A percentile compares a stretch with the other conserved stretches of the same genome.
phyloP scores from a whole-genome alignment of 2,329 filamentous ascomycete genomes.

The Emericellopsis atlantica region DNA sequence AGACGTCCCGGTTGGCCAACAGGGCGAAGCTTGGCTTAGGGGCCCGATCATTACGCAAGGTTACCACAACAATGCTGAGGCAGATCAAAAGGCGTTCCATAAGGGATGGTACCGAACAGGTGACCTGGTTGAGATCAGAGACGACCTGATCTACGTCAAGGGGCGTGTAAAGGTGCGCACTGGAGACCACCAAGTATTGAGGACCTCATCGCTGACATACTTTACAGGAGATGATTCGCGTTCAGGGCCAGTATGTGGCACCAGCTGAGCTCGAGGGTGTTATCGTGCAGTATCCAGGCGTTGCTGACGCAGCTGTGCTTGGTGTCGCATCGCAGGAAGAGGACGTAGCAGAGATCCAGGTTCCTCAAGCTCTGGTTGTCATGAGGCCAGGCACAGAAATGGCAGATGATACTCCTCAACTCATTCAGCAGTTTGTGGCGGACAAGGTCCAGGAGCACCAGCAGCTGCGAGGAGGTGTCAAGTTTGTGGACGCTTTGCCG shows the following conservation, averaged over 20 bases:
- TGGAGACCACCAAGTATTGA: background rate
- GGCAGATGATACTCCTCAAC: too few relatives aligned
- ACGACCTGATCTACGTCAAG: constrained; percentile 58
- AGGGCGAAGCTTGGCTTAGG: constrained; percentile 54
- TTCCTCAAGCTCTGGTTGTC: constrained; percentile 29
- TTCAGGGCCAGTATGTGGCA: constrained; percentile 51
- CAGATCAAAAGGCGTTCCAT: constrained; percentile 45
- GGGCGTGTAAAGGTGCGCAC: constrained; percentile 54
- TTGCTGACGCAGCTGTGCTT: constrained; percentile 47
- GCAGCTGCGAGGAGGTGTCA: constrained; percentile 54
- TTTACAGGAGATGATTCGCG: constrained; percentile 43
- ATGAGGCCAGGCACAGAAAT: constrained; percentile 4
- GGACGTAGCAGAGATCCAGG: constrained; percentile 17
- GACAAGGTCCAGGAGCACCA: constrained; percentile 39
- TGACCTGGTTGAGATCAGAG: constrained; percentile 35
- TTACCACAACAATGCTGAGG: constrained; percentile 56
- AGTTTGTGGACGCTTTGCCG: constrained; percentile 50
- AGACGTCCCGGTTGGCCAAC: constrained; percentile 22
- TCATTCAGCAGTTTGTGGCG: constrained; percentile 5
- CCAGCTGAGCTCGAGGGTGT: constrained; percentile 49
- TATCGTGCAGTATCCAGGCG: constrained; percentile 23
- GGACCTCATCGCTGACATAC: constrained; percentile 7
- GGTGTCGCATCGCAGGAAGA: constrained; percentile 32
- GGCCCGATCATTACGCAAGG: constrained; percentile 65
- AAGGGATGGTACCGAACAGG: constrained; percentile 65